Evolutionary conservation across 2,329 filamentous ascomycete species (phyloP).

Genomic region (Neofusicoccum kwambonambiense): DNA sequence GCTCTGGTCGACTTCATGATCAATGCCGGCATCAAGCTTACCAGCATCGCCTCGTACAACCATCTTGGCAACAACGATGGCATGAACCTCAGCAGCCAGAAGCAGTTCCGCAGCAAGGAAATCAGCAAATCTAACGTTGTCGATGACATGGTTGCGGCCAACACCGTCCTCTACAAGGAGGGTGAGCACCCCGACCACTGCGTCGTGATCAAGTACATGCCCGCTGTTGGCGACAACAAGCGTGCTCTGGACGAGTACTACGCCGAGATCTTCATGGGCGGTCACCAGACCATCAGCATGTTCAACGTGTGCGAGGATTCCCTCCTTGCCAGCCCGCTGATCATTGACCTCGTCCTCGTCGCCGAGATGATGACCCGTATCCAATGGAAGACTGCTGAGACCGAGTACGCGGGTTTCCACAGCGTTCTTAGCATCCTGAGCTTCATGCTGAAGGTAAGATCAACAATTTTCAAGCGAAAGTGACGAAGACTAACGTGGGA

Average conservation of each 20-base stretch:
- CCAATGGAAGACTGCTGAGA: constrained; percentile 67
- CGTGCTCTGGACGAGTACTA: constrained; percentile 98
- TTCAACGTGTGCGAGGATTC: constrained; percentile 99
- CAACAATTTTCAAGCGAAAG: not conserved
- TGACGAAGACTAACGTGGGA: constrained; percentile 19
- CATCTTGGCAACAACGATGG: constrained; percentile 99
- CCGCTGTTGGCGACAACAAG: constrained; percentile 97
- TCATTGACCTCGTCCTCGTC: constrained; percentile 92
- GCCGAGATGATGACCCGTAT: constrained; percentile 99
- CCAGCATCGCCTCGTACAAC: constrained; percentile 98
- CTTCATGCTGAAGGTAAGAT: constrained; percentile 83
- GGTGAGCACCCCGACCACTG: constrained; percentile 97
- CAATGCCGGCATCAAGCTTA: constrained; percentile 97
- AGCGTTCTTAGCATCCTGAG: constrained; percentile 94
- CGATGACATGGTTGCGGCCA: constrained; percentile 98
- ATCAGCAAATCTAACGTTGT: constrained; percentile 99
- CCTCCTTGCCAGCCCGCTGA: constrained; percentile 88
- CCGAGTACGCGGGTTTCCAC: constrained; percentile 90
- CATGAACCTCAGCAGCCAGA: constrained; percentile 96
- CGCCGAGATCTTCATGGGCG: constrained; percentile 94
- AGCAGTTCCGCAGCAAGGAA: constrained; percentile 99
- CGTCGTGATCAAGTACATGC: constrained; percentile 99
- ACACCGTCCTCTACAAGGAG: constrained; percentile 82
- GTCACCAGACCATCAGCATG: constrained; percentile 95
- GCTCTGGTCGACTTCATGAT: constrained; percentile 98